Base-by-base conservation (phyloP, 2,329 filamentous ascomycete species). In the Monilinia polystroma region DNA sequence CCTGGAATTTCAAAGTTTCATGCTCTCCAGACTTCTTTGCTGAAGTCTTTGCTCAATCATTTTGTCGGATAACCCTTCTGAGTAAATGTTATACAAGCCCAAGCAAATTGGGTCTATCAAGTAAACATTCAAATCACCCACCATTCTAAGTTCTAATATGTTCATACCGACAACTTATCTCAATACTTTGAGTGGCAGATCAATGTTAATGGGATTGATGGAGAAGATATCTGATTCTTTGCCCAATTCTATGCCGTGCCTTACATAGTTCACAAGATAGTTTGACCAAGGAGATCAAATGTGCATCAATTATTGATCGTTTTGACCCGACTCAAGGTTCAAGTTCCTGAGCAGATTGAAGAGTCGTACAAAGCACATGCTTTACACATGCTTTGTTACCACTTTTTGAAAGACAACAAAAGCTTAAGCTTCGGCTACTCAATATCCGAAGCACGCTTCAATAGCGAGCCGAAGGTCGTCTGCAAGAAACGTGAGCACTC, bases 361-460 rank as follows among this genome's bases (percentile, higher is more conserved):
- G 52, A 35, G 32, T 54, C 18, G 32, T 1, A 18, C 43, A 23
- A 60, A 51, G 23, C n/a, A n/a, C 49, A 51, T 10, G 49, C 49
- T 49, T 51, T 51, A 26, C n/a, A n/a, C 49, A 51, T 10, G 49
- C 49, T 23, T 51, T 51, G n/a, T 51, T 51, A 10, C 49, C 49
- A 51, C n/a, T 26, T 16, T 26, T 52, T 52, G 10, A 52, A 52
- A 52, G 47, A 51, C 45, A 51, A 38, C 14, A 51, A 38, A 52
- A 14, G 2, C 49, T 52, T 26, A 23, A 51, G 45, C 58, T 35
- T 32, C n/a, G 58, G 58, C 18, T 60, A 35, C 45, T 51, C 45
- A 18, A 38, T 7, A 51, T 60, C 58, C 58, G 58, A 60, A 60
- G 58, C 58, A 60, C n/a, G 29, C 45, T 60, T 26, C 58, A 18